phyloP scores from a whole-genome alignment of 257 asterid species.

The Asclepias syriaca region DNA sequence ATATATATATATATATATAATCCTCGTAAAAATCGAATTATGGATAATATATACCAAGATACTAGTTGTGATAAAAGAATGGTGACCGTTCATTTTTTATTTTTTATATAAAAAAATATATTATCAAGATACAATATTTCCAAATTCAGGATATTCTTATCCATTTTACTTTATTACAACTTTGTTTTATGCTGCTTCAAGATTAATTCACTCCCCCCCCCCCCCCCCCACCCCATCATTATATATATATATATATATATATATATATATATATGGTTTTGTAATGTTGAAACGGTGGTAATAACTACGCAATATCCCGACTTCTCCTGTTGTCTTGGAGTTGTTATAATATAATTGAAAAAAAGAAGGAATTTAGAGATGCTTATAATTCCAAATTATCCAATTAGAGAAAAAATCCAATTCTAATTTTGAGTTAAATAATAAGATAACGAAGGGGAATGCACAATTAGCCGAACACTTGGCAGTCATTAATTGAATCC shows the following conservation, averaged over 20 bases:
- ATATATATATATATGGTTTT: background rate
- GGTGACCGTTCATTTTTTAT: background rate
- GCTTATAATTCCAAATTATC: background rate
- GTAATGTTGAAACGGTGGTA: background rate
- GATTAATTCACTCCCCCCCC: no score
- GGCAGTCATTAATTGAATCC: background rate
- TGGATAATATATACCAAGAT: background rate
- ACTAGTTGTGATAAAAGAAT: background rate
- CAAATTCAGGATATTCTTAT: background rate
- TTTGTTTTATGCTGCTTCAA: background rate
- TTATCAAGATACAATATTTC: background rate
- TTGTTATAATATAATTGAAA: background rate
- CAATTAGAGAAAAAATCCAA: background rate
- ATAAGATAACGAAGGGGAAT: background rate
- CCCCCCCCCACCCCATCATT: no score
- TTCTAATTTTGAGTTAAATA: background rate
- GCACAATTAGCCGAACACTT: background rate
- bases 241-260: no score
- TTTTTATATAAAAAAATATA: background rate
- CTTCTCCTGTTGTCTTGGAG: constrained; percentile 6
- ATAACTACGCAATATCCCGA: background rate
- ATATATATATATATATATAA: no score
- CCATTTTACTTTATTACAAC: background rate
- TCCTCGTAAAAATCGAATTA: background rate
- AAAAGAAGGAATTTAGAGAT: background rate